These are phyloP conservation scores for Aegilops speltoides DNA, from an alignment of 176 grass and related monocot genomes.

Conservation along the genomic window DNA sequence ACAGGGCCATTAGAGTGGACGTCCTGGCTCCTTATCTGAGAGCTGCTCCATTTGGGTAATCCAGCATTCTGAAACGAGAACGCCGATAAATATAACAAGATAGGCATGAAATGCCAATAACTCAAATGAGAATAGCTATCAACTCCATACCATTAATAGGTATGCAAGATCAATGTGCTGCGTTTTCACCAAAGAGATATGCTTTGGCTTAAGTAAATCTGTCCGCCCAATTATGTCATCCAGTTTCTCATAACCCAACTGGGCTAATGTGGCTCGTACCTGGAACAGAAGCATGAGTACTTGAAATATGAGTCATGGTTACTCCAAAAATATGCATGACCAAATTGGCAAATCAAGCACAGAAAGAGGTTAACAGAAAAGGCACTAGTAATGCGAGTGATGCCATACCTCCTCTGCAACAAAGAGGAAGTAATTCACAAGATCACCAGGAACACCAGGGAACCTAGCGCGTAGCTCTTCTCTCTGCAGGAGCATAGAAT, in stretches of 20 bases:
- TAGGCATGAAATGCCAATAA: conserved; percentile 27
- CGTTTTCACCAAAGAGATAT: conserved; percentile 93
- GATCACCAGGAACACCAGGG: conserved; percentile 99
- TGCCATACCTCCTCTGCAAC: conserved; percentile 93
- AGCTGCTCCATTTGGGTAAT: conserved; percentile 82
- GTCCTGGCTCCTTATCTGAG: conserved; percentile 91
- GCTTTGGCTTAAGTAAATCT: conserved; percentile 79
- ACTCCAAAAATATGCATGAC: background rate
- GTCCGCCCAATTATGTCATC: conserved; percentile 95
- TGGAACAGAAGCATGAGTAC: conserved; percentile 41
- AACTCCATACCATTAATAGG: conserved; percentile 70
- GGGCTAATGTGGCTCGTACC: conserved; percentile 85
- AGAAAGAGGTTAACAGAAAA: conserved; percentile 12
- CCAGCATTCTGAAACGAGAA: conserved; percentile 69
- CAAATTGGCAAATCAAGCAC: background rate
- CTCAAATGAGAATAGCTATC: conserved; percentile 14
- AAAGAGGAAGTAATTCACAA: conserved; percentile 98
- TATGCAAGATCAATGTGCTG: conserved; percentile 90
- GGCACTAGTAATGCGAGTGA: conserved; percentile 19
- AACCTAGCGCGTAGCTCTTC: conserved; percentile 98
- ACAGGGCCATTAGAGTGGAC: conserved; percentile 94
- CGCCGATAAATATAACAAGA: conserved; percentile 29
- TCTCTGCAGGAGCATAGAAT: conserved; percentile 63
- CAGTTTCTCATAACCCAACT: conserved; percentile 95
- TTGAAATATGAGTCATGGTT: conserved; percentile 12